These are phyloP conservation scores for Pecoramyces ruminantium DNA, from an alignment of 192 early-diverging fungal species.

Conservation along the genomic window DNA sequence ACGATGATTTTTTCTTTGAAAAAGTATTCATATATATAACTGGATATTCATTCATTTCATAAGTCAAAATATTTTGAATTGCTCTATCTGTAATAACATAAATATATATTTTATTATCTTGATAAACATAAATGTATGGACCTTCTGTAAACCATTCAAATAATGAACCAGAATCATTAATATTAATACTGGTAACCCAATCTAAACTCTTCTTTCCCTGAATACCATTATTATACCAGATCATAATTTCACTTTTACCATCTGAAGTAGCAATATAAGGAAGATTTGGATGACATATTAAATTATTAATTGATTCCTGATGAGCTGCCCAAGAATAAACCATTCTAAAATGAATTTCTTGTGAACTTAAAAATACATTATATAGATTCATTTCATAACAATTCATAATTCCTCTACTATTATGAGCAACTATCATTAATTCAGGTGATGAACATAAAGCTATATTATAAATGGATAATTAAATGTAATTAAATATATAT, in stretches of 20 bases:
- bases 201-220: background rate
- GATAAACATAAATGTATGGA: background rate
- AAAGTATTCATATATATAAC: background rate
- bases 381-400: slow-evolving; percentile 56
- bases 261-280: background rate
- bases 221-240: background rate
- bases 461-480: background rate
- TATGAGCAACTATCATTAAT: slow-evolving; percentile 37
- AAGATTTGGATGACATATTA: background rate
- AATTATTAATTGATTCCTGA: background rate
- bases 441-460: slow-evolving; percentile 26
- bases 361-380: slow-evolving; percentile 13
- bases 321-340: background rate
- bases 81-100: background rate
- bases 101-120: background rate
- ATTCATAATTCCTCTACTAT: slow-evolving; percentile 37
- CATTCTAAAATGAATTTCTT: background rate
- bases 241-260: background rate
- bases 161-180: background rate
- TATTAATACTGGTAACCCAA: background rate
- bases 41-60: background rate
- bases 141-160: background rate
- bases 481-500: background rate
- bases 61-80: background rate
- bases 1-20: background rate